These are phyloP conservation scores for Fusarium sp. DNA, from an alignment of 2,329 filamentous ascomycete genomes.

Conservation along the genomic window DNA sequence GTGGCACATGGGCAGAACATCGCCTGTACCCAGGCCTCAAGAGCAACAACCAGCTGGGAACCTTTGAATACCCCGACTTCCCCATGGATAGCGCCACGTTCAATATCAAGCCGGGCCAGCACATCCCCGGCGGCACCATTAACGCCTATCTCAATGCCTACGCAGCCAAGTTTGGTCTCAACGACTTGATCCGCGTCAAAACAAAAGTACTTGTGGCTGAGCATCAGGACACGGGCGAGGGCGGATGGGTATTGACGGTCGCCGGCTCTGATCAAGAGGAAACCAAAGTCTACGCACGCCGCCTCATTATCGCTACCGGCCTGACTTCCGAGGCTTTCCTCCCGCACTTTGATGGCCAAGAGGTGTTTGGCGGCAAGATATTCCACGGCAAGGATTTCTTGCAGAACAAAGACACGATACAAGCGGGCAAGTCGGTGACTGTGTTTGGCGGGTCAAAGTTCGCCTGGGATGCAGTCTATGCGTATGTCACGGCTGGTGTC, in stretches of 20 bases:
- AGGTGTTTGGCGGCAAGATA: not conserved
- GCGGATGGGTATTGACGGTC: constrained; percentile 21
- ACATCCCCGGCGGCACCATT: constrained; percentile 53
- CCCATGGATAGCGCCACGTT: constrained; percentile 65
- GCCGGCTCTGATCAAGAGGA: not conserved
- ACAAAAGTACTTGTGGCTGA: constrained; percentile 61
- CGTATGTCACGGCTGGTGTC: not conserved
- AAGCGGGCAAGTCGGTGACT: not conserved
- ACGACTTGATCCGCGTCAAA: constrained; percentile 58
- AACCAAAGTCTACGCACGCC: not conserved
- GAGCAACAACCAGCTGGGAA: constrained; percentile 61
- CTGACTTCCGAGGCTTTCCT: not conserved
- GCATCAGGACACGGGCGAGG: constrained; percentile 9
- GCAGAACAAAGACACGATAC: not conserved
- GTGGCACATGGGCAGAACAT: constrained; percentile 71
- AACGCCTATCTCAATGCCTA: constrained; percentile 53
- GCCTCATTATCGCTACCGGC: not conserved
- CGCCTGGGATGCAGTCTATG: constrained; percentile 1
- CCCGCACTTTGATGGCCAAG: not conserved
- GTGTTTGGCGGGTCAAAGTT: not conserved
- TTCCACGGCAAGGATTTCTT: not conserved
- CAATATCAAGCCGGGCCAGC: constrained; percentile 46
- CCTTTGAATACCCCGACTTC: constrained; percentile 70
- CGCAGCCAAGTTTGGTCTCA: constrained; percentile 60
- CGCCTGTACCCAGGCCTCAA: constrained; percentile 71